Evolutionary conservation across 2,329 filamentous ascomycete species (phyloP), one percentile per base, ranked within the genome.

Genomic region (Arthrinium phaeospermum): DNA sequence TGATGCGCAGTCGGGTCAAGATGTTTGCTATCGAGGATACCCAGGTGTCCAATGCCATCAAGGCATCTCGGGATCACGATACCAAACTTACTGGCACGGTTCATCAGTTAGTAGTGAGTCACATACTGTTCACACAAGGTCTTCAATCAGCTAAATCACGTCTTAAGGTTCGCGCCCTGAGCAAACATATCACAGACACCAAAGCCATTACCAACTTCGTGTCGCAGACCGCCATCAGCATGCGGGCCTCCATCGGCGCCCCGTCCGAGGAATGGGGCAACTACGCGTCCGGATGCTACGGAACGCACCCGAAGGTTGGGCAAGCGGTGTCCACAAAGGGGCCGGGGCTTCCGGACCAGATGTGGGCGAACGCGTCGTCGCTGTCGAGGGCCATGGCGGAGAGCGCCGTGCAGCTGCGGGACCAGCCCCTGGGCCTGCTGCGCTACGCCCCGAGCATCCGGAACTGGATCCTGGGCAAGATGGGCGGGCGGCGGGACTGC

Each of bases 1-100:
- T 74, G 27, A 76, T 77, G 41, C 73, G 44, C 3, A 85, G 81
- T 2, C 78, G 78, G 1, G 70, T 85, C 14, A 74, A 76, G 12
- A 67, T 84, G 1, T 73, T 81, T 0, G 76, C 79, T 5, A 79
- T 86, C 27, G 72, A 79, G 0, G 74, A 77, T 1, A 46, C 72
- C 0, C 75, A 77, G 0, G 69, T 85, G 0, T 53, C 75, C 1
- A 75, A 74, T 0, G 79, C 79, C 6, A 72, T 86, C 1, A 61
- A 70, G 2, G 71, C 68, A 0, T 81, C 82, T 61, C 79, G 82
- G 68, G 73, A 37, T 0, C 79, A 84, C 30, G 77, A 77, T 30
- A 76, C 81, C 22, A 85, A 83, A 64, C 76, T 87, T 41, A 86
- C 85, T 0, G 83, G 79, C 3, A 74, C 83, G 0, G 72, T 87